Conservation (phyloP, 106 monocot species). For the Apostasia ramifera region DNA sequence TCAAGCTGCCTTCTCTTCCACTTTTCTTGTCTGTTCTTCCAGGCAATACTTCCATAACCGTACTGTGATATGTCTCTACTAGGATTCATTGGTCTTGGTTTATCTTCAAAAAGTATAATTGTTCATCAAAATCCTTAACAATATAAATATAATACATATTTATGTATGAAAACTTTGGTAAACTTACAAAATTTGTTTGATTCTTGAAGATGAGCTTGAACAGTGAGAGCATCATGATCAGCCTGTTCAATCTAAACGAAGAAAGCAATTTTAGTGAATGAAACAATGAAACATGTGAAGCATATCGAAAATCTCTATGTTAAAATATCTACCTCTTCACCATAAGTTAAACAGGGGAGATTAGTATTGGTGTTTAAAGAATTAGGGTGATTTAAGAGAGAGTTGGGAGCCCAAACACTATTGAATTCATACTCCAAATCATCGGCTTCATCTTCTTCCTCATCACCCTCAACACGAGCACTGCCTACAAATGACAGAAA, state of each 20-base stretch:
- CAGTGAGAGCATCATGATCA: conserved; percentile 4
- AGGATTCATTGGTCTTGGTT: conserved; percentile 11
- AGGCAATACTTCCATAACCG: conserved; percentile 37
- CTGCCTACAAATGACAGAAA: conserved; percentile 11
- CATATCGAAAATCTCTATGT: not conserved
- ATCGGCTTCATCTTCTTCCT: conserved; percentile 30
- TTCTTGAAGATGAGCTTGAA: not conserved
- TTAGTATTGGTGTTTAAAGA: not conserved
- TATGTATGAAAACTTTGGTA: not conserved
- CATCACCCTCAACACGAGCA: conserved; percentile 36
- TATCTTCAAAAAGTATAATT: conserved; percentile 9
- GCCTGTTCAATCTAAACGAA: conserved; percentile 5
- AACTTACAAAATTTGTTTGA: not conserved
- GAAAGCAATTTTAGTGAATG: not conserved
- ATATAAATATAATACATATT: not conserved
- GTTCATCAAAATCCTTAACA: not conserved
- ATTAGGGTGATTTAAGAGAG: not conserved
- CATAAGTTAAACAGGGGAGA: conserved; percentile 10
- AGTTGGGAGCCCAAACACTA: not conserved
- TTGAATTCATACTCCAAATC: conserved; percentile 26
- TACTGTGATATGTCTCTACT: conserved; percentile 17
- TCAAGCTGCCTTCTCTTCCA: conserved; percentile 12
- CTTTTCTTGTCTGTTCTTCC: conserved; percentile 17
- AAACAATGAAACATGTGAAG: not conserved
- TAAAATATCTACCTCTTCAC: conserved; percentile 13